Evolutionary conservation across 2,329 filamentous ascomycete species (phyloP).

Genomic region (Mariannaea sp.): DNA sequence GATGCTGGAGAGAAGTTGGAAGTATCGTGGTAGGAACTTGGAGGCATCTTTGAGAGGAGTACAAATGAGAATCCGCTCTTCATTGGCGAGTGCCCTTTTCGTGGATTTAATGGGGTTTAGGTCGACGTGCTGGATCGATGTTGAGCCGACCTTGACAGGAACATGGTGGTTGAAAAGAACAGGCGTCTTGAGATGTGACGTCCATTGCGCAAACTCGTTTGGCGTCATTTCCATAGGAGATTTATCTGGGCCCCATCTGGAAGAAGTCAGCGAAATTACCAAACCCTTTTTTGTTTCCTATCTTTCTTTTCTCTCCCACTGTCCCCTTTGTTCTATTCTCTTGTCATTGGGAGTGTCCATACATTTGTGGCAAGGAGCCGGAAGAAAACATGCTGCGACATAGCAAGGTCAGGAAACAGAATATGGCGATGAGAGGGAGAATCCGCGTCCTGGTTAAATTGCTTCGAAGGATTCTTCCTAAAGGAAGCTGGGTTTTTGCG

Average conservation of each 20-base stretch:
- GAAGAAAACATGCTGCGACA: conserved; percentile 85
- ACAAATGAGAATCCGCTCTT: conserved; percentile 87
- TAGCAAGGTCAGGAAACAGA: conserved; percentile 76
- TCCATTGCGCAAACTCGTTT: conserved; percentile 91
- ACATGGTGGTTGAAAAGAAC: conserved; percentile 96
- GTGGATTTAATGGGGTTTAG: conserved; percentile 86
- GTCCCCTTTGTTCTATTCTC: neutral
- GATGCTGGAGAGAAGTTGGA: conserved; percentile 86
- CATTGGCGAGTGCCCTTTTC: conserved; percentile 74
- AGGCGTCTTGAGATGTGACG: conserved; percentile 84
- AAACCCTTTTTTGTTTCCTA: too few species aligned
- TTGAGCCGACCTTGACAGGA: conserved; percentile 81
- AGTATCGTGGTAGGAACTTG: conserved; percentile 82
- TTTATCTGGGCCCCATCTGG: conserved; percentile 90
- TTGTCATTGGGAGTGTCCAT: conserved; percentile 28
- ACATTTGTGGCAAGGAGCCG: conserved; percentile 91
- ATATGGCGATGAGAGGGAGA: conserved; percentile 72
- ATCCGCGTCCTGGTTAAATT: conserved; percentile 79
- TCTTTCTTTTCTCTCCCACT: conserved; percentile 41
- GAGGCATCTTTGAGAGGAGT: conserved; percentile 92
- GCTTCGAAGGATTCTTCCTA: conserved; percentile 71
- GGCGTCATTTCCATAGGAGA: conserved; percentile 94
- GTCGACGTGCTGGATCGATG: conserved; percentile 77
- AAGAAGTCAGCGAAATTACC: conserved; percentile 22
- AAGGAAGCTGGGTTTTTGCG: conserved; percentile 77